Evolutionary conservation across 306 rosid genomes (phyloP).

Genomic region (Cicer arietinum): DNA sequence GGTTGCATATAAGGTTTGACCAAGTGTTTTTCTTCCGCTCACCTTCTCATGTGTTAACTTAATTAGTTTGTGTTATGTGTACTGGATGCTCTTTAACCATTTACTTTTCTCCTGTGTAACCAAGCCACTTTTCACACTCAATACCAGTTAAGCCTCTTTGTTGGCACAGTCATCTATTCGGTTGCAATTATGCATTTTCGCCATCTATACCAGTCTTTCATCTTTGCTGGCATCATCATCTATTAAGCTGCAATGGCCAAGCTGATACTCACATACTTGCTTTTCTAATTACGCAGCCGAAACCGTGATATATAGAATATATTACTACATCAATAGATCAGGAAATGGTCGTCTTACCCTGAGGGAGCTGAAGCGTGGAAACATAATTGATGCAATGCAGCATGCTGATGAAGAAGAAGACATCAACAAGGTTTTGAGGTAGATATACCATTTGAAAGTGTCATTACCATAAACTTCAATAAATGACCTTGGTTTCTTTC

Average conservation of each 20-base stretch:
- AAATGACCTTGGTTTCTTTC: slow-evolving; percentile 26
- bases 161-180: too few species aligned
- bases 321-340: slow-evolving; percentile 92
- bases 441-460: slow-evolving; percentile 37
- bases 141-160: slow-evolving; percentile 7
- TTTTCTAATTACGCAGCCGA: slow-evolving; percentile 86
- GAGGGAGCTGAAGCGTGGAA: slow-evolving; percentile 96
- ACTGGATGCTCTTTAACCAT: slow-evolving; percentile 18
- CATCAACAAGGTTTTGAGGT: slow-evolving; percentile 99
- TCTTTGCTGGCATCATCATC: not conserved
- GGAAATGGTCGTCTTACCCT: slow-evolving; percentile 89
- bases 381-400: slow-evolving; percentile 96
- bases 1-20: slow-evolving; percentile 26
- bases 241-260: not conserved
- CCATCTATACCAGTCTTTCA: not conserved
- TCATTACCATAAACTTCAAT: slow-evolving; percentile 32
- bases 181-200: too few species aligned
- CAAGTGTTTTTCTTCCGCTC: not conserved
- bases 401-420: slow-evolving; percentile 99
- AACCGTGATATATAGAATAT: slow-evolving; percentile 98
- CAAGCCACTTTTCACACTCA: slow-evolving; percentile 11
- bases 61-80: not conserved
- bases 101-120: not conserved
- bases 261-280: slow-evolving; percentile 39
- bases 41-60: not conserved